phyloP scores from a whole-genome alignment of 257 asterid genomes.

The Apocynum venetum region DNA sequence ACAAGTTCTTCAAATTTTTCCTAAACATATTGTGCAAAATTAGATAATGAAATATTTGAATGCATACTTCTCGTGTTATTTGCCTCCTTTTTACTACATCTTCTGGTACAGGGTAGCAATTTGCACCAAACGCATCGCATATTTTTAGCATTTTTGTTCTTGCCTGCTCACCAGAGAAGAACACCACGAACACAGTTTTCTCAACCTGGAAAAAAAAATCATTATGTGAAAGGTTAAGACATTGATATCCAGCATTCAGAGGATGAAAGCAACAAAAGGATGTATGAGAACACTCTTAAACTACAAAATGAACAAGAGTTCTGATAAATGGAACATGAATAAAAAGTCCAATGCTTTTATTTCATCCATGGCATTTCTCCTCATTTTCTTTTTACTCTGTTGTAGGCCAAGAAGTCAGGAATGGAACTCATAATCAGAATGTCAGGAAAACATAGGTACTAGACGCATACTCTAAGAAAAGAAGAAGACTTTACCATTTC shows the following conservation, averaged over 20 bases:
- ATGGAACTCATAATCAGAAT: neutral
- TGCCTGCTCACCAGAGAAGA: constrained; percentile 99
- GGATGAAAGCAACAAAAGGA: constrained; percentile 3
- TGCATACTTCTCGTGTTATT: constrained; percentile 77
- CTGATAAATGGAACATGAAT: neutral
- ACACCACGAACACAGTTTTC: constrained; percentile 85
- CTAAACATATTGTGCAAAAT: neutral
- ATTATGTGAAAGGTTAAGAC: constrained; percentile 12
- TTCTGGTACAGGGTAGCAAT: constrained; percentile 96
- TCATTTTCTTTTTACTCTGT: neutral
- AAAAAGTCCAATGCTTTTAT: too few species aligned
- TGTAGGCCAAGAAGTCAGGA: neutral
- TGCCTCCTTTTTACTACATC: constrained; percentile 75
- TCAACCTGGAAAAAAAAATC: constrained; percentile 72
- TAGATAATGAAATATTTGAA: constrained; percentile 15
- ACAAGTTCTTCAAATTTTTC: neutral
- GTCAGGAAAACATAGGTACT: neutral
- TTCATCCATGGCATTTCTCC: neutral
- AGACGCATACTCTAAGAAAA: constrained; percentile 2
- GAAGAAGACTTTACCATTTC: constrained; percentile 59
- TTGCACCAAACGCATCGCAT: constrained; percentile 97
- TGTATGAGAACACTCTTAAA: neutral
- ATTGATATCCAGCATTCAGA: constrained; percentile 17
- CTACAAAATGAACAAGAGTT: neutral
- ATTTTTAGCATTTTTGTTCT: constrained; percentile 84